Evolutionary conservation across 1,284 basidiomycete species (phyloP), one percentile per base, ranked within the genome.

Genomic region (Grifola frondosa): DNA sequence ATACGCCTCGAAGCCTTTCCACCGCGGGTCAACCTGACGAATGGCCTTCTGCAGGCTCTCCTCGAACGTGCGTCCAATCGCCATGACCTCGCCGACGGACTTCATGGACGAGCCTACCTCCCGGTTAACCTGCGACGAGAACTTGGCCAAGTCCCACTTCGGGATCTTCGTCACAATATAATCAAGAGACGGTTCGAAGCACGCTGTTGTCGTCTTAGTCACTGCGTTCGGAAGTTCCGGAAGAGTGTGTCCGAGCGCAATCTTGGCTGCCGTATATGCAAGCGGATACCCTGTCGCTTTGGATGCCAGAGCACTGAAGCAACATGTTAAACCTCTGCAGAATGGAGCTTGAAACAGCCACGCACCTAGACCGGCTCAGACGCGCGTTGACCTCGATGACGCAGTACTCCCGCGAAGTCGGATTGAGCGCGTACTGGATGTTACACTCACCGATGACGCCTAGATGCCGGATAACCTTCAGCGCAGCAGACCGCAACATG

Each of bases 141-240:
- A 98, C 72, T 99, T 99, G 56, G 94, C 93, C 49, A 99, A 74
- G 70, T 99, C 97, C 95, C 97, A 99, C 70, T 98, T 98, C 56
- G 97, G 97, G 57, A 99, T 99, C 75, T 99, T 99, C 46, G 94
- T 98, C 52, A 99, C 96, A 62, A 99, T 97, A 71, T 99, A 99
- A 70, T 99, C 97, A 39, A 99, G 78, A 11, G 94, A 95, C n/a
- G 97, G 96, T 66, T 99, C 97, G 69, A 99, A 99, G 70, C 97
- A 99, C 2, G 97, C 97, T 6, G 96, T 99, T 5, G 97, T 99
- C 12, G 93, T 96, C 75, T 99, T 99, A 42, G 97, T 99, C 48
- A 99, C 97, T 23, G 96, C 94, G 68, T 99, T 99, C 21, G 96
- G 96, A 25, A 98, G 78, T 74, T 99, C 96, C 12, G 96, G 96